Evolutionary conservation across 1,284 basidiomycete genomes (phyloP).

Genomic region (Cutaneotrichosporon dermatis): DNA sequence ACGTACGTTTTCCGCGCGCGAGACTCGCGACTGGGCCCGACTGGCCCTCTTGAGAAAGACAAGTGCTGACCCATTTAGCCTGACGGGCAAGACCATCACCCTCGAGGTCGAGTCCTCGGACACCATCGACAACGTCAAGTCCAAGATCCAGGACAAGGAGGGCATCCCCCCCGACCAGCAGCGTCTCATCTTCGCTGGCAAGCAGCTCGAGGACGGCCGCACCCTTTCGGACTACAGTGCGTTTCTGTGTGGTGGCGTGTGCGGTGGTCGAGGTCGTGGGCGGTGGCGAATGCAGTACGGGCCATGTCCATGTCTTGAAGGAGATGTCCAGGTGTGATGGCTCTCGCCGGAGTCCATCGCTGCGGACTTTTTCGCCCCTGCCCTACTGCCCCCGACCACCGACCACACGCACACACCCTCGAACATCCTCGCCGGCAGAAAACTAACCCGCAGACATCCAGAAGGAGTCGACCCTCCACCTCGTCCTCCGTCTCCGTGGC

Average conservation of each 20-base stretch:
- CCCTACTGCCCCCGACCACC: too few species aligned
- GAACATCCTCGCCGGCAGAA: background rate
- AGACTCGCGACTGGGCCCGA: background rate
- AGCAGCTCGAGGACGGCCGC: constrained; percentile 94
- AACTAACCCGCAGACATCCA: constrained; percentile 64
- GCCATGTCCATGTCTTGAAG: too few species aligned
- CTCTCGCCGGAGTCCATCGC: too few species aligned
- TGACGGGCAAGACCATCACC: constrained; percentile 58
- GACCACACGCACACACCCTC: too few species aligned
- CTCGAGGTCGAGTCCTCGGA: constrained; percentile 58
- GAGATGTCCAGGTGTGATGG: too few species aligned
- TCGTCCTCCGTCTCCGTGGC: constrained; percentile 95
- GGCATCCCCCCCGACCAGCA: constrained; percentile 90
- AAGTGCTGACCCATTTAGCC: constrained; percentile 42
- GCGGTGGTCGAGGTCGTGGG: too few species aligned
- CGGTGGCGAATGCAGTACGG: too few species aligned
- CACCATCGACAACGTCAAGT: constrained; percentile 61
- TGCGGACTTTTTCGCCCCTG: too few species aligned
- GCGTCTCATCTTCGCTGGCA: constrained; percentile 89
- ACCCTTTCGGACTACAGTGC: constrained; percentile 83
- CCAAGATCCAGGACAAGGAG: constrained; percentile 59
- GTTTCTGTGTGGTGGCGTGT: constrained; percentile 19
- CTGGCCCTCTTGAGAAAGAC: background rate
- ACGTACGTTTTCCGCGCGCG: constrained; percentile 32
- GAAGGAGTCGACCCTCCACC: constrained; percentile 97